Base-by-base conservation (phyloP, 805 yeast species). In the Scheffersomyces ergatensis region DNA sequence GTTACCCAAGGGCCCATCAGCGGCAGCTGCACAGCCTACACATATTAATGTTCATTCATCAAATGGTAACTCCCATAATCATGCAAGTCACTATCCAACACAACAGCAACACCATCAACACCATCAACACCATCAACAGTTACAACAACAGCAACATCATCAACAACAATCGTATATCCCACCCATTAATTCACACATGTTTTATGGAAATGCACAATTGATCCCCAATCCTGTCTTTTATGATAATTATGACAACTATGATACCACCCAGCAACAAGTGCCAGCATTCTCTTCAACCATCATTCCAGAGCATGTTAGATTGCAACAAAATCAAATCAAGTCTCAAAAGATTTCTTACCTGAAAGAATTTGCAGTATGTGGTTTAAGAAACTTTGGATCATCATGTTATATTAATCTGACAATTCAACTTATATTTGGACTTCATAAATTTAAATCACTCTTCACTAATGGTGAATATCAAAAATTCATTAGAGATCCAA, bases 341-440 rank as follows among this genome's bases (percentile, higher is more conserved):
- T 29, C 34, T 16, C 51, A 48, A 30, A 52, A 51, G 37, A 17
- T 42, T 15, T 42, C 45, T 27, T 48, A 44, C 39, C 59, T 46
- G 70, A 72, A 71, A 13, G 62, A 76, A 8, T 57, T 70, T 37
- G 67, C 77, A 1, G 68, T 81, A 13, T 80, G 85, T 39, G 87
- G 90, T 0, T 58, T 85, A 38, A 65, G 76, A 44, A 85, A 85
- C 53, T 66, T 77, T 60, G 89, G 89, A 0, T 82, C 82, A 32
- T 82, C 90, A 0, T 85, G 95, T 51, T 85, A 85, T 54, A 80
- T 85, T 42, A 85, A 85, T 53, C 77, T 85, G 54, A 80, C 85
- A 67, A 55, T 85, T 11, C 95, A 85, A 57, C 75, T 88, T 46
- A 55, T 85, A 5, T 82, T 82, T 58, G 84, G 81, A 2, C 57